Conservation (phyloP, 495 filamentous ascomycete species). For the Annulohypoxylon nitens region DNA sequence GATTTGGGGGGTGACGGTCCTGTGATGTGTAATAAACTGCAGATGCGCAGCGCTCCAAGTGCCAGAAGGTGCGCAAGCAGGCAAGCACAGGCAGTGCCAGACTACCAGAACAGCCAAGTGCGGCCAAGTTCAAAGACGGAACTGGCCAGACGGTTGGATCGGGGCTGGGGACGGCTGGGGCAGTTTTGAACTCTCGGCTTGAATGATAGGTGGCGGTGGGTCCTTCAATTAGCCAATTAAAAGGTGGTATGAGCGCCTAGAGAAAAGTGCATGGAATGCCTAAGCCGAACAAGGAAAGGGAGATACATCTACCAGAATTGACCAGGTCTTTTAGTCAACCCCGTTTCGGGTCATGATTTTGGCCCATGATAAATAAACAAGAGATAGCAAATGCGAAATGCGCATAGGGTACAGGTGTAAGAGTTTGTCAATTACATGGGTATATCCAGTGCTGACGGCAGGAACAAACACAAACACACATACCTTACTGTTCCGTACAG, state of each 20-base stretch:
- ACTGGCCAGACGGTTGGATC: slow-evolving; percentile 27
- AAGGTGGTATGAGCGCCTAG: slow-evolving; percentile 18
- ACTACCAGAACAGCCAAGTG: slow-evolving; percentile 6
- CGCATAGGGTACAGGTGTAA: neutral
- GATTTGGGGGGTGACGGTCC: slow-evolving; percentile 33
- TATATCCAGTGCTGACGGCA: neutral
- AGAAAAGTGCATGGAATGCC: slow-evolving; percentile 19
- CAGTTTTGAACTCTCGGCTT: slow-evolving; percentile 33
- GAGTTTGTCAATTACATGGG: neutral
- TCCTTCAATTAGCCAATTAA: slow-evolving; percentile 36
- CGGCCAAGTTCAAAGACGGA: slow-evolving; percentile 24
- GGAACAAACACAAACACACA: neutral
- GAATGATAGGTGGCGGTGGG: slow-evolving; percentile 36
- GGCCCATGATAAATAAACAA: slow-evolving; percentile 15
- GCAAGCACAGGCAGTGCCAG: slow-evolving; percentile 1
- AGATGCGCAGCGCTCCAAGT: neutral
- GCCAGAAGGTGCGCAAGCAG: slow-evolving; percentile 1
- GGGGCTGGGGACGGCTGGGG: slow-evolving; percentile 41
- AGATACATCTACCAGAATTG: slow-evolving; percentile 2
- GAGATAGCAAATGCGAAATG: slow-evolving; percentile 20
- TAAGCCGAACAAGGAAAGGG: slow-evolving; percentile 40
- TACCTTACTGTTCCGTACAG: neutral
- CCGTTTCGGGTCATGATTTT: slow-evolving; percentile 43
- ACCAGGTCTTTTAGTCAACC: slow-evolving; percentile 8
- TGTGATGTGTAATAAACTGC: slow-evolving; percentile 32